Percentiles rank a stretch among this genome's conserved stretches.
Evolutionary conservation across 352 stramenopile genomes (phyloP).

Genomic region (Globisporangium acanthophoron): DNA sequence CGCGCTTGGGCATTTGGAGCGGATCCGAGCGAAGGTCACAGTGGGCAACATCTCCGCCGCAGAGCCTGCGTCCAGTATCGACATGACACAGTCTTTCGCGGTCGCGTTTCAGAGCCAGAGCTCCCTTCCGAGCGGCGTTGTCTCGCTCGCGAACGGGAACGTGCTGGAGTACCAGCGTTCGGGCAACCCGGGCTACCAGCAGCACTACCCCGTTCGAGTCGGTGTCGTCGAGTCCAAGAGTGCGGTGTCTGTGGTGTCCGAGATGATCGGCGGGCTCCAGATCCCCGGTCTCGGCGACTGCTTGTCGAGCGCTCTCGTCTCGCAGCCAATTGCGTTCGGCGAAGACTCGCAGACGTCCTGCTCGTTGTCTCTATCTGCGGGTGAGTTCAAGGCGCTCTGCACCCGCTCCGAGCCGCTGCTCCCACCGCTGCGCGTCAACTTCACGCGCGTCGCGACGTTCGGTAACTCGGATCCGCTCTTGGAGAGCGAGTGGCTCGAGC

Average conservation of each 20-base stretch:
- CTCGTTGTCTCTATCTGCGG: slow-evolving; percentile 22
- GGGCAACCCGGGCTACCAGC: slow-evolving; percentile 32
- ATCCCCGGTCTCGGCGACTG: slow-evolving; percentile 28
- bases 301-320: background rate
- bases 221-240: slow-evolving; percentile 17
- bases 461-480: slow-evolving; percentile 40
- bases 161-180: slow-evolving; percentile 27
- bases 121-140: slow-evolving; percentile 3
- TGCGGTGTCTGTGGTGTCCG: slow-evolving; percentile 13
- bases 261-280: slow-evolving; percentile 27
- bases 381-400: slow-evolving; percentile 26
- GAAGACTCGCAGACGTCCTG: slow-evolving; percentile 31
- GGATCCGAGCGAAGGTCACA: slow-evolving; percentile 15
- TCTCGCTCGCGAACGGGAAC: slow-evolving; percentile 31
- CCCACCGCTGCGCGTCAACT: slow-evolving; percentile 23
- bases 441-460: slow-evolving; percentile 32
- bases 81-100: slow-evolving; percentile 26
- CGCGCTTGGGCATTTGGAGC: slow-evolving; percentile 20
- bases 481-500: slow-evolving; percentile 24
- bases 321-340: slow-evolving; percentile 22
- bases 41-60: slow-evolving; percentile 16
- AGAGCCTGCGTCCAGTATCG: background rate
- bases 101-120: slow-evolving; percentile 25
- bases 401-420: slow-evolving; percentile 13
- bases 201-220: slow-evolving; percentile 29